Base-by-base conservation (phyloP, 2,329 filamentous ascomycete genomes). In the Periconia sp. region DNA sequence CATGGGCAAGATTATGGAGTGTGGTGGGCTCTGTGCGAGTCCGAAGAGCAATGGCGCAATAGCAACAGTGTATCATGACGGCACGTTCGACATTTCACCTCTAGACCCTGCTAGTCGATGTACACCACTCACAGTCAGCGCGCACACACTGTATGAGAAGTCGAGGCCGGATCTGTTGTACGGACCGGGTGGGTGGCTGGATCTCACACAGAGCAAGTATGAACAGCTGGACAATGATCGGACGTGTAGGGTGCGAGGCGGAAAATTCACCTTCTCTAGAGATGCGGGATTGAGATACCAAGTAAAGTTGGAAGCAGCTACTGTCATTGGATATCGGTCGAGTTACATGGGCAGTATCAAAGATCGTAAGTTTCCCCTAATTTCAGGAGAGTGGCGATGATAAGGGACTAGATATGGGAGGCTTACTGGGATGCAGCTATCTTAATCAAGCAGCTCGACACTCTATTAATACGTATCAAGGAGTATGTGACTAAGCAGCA, bases 1-100 rank as follows among this genome's bases (percentile, higher is more conserved):
- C 50, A 79, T 82, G 76, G 80, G 79, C 7, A 81, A 83, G 63
- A 76, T 81, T 8, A 68, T 81, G 61, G 79, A 81, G 49, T 82
- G 78, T 15, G 78, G 78, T 8, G 72, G 52, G 0, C 50, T 68
- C 1, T 81, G 78, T 50, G 72, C 77, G 0, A 57, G 64, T 0
- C 79, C 78, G 0, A 82, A 81, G 43, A 70, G 71, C 0, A 59
- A 59, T 3, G 73, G 70, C 4, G 73, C 71, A 4, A 53, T 73
- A 0, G 72, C 75, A 0, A 75, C 71, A 0, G 49, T 79, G 0
- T 73, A 72, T 30, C 18, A 43, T 2, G 70, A 73, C 12, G 74
- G 76, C 0, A 62, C 54, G 2, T 82, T 82, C 40, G 77, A 81
- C 30, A 64, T 82, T 3, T 53, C 57, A 2, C 77, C 79, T 0